phyloP scores from a whole-genome alignment of 108 stramenopile genomes.

The Fistulifera pelliculosa region DNA sequence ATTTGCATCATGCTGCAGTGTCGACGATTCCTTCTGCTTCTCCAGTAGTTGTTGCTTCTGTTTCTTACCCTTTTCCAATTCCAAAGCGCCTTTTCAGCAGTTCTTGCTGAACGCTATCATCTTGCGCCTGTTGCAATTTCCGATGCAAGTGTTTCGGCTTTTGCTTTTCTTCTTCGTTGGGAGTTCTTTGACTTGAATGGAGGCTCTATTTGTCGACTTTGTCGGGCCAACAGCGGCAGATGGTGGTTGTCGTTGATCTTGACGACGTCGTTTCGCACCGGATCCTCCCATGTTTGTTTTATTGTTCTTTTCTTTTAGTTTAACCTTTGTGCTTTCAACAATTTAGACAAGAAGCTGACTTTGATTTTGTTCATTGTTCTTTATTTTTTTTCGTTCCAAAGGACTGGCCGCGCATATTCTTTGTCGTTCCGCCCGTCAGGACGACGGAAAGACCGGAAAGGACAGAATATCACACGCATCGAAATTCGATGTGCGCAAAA shows the following conservation, averaged over 20 bases:
- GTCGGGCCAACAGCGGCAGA: constrained; percentile 4
- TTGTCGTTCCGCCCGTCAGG: too few species aligned
- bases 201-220: neutral
- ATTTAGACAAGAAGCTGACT: too few species aligned
- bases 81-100: constrained; percentile 24
- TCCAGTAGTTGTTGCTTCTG: neutral
- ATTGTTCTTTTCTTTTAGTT: too few species aligned
- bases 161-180: constrained; percentile 35
- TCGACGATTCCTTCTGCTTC: constrained; percentile 4
- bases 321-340: too few species aligned
- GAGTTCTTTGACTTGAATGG: neutral
- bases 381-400: too few species aligned
- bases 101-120: constrained; percentile 15
- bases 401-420: too few species aligned
- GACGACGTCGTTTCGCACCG: constrained; percentile 65
- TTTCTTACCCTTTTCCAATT: constrained; percentile 34
- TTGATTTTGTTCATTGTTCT: too few species aligned
- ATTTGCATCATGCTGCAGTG: neutral
- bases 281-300: constrained; percentile 46
- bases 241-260: constrained; percentile 29
- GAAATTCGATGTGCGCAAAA: too few species aligned
- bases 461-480: too few species aligned
- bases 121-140: constrained; percentile 48
- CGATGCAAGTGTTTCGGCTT: constrained; percentile 84
- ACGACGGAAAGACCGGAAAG: too few species aligned